Evolutionary conservation across 371 early-diverging fungal species (phyloP).

Genomic region (Saksenaea vasiformis): DNA sequence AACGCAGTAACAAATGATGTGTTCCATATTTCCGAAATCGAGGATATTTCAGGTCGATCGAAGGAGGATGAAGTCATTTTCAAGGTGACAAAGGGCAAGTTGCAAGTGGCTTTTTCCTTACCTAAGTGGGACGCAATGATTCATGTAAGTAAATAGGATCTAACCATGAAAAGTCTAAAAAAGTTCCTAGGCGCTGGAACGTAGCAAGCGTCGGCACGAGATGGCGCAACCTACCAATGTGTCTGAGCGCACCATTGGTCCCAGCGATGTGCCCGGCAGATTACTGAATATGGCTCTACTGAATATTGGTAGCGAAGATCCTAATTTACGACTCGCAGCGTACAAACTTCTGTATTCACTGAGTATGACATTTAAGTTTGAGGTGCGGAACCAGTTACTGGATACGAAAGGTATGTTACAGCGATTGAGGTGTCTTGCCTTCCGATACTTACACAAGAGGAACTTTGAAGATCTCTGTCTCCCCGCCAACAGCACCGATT

Average conservation of each 20-base stretch:
- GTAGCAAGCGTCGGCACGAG: slow-evolving; percentile 71
- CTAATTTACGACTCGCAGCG: slow-evolving; percentile 78
- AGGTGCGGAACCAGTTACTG: slow-evolving; percentile 80
- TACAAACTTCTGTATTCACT: slow-evolving; percentile 88
- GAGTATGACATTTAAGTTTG: slow-evolving; percentile 82
- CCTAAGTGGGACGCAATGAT: slow-evolving; percentile 80
- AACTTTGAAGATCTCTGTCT: slow-evolving; percentile 73
- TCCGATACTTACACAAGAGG: not conserved
- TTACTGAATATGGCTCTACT: slow-evolving; percentile 90
- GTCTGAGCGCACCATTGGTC: slow-evolving; percentile 75
- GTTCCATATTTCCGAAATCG: slow-evolving; percentile 82
- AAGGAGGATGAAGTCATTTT: slow-evolving; percentile 70
- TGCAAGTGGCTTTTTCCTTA: slow-evolving; percentile 70
- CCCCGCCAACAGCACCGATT: slow-evolving; percentile 85
- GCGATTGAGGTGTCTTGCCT: not conserved
- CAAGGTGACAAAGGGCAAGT: slow-evolving; percentile 70
- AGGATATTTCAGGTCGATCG: slow-evolving; percentile 67
- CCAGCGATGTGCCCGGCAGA: slow-evolving; percentile 92
- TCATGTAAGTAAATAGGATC: slow-evolving; percentile 46
- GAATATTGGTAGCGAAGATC: slow-evolving; percentile 84
- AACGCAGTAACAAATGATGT: slow-evolving; percentile 84
- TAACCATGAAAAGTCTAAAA: not conserved
- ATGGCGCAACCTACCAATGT: slow-evolving; percentile 67
- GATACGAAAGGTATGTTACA: slow-evolving; percentile 64
- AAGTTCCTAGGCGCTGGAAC: slow-evolving; percentile 60